phyloP scores from a whole-genome alignment of 2,329 filamentous ascomycete genomes.

The Cladophialophora yegresii region DNA sequence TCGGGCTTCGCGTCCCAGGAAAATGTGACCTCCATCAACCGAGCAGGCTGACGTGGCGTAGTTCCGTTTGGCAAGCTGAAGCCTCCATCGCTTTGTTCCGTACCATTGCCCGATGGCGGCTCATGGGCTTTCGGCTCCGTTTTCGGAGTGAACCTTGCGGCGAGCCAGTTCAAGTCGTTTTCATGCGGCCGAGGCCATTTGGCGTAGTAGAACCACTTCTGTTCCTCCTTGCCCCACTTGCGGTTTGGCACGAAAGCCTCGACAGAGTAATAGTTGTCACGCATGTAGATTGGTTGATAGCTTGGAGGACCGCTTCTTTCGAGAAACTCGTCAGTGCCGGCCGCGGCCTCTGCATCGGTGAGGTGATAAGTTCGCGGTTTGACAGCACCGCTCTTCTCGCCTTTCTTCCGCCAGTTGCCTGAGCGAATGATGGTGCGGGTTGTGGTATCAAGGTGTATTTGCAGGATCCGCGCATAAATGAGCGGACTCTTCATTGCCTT shows the following conservation, averaged over 20 bases:
- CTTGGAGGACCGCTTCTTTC: slow-evolving; percentile 34
- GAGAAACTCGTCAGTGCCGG: slow-evolving; percentile 32
- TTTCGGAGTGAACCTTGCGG: slow-evolving; percentile 27
- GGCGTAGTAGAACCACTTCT: slow-evolving; percentile 34
- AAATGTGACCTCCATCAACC: not conserved
- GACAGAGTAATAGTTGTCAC: slow-evolving; percentile 36
- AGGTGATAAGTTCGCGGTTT: slow-evolving; percentile 33
- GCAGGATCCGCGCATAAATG: slow-evolving; percentile 31
- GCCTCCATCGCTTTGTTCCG: not conserved
- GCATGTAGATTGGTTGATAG: slow-evolving; percentile 35
- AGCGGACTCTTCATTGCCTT: slow-evolving; percentile 32
- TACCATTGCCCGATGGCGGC: not conserved
- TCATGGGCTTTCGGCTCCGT: not conserved
- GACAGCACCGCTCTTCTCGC: slow-evolving; percentile 21
- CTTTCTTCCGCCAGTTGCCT: slow-evolving; percentile 31
- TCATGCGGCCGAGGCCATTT: slow-evolving; percentile 35
- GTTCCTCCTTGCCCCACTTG: slow-evolving; percentile 34
- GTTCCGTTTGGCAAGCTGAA: not conserved
- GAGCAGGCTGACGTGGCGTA: not conserved
- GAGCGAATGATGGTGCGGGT: slow-evolving; percentile 34
- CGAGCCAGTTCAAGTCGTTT: slow-evolving; percentile 33
- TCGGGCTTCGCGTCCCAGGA: not conserved
- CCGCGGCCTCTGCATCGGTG: slow-evolving; percentile 30
- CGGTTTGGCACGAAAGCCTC: slow-evolving; percentile 36
- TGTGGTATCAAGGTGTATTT: slow-evolving; percentile 32